Conservation (phyloP, 2,329 filamentous ascomycete species). For the Chrysoporthe austroafricana region DNA sequence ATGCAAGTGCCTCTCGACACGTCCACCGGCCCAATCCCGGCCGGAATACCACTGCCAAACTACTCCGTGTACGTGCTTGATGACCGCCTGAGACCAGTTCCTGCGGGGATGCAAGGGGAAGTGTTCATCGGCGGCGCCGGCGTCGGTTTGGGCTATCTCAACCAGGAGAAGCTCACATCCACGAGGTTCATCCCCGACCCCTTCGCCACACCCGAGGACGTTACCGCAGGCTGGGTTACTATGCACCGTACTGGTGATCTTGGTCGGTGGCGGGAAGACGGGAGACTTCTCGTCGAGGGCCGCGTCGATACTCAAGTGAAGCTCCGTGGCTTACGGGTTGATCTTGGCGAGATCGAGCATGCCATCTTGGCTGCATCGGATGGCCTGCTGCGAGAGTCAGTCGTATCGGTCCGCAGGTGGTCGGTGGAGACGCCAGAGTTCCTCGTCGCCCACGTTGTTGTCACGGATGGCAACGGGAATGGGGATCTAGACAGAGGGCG, state of each 20-base stretch:
- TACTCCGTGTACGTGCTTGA: constrained; percentile 48
- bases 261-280: constrained; percentile 41
- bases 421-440: neutral
- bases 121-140: constrained; percentile 46
- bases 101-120: constrained; percentile 44
- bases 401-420: constrained; percentile 3
- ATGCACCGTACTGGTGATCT: constrained; percentile 48
- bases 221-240: constrained; percentile 28
- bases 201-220: constrained; percentile 21
- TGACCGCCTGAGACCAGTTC: constrained; percentile 34
- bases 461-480: constrained; percentile 28
- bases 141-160: constrained; percentile 44
- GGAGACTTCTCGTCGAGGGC: constrained; percentile 39
- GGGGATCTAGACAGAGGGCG: constrained; percentile 27
- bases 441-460: constrained; percentile 10
- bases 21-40: no score
- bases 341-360: constrained; percentile 41
- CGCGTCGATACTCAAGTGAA: constrained; percentile 52
- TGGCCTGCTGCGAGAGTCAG: neutral
- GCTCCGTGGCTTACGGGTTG: constrained; percentile 37
- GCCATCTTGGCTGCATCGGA: constrained; percentile 1
- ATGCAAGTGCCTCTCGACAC: no score
- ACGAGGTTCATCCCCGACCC: constrained; percentile 19
- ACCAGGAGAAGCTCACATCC: constrained; percentile 31
- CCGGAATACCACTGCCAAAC: constrained; percentile 31